Conservation (phyloP, 345 rosid species). For the Cardiospermum halicacabum region DNA sequence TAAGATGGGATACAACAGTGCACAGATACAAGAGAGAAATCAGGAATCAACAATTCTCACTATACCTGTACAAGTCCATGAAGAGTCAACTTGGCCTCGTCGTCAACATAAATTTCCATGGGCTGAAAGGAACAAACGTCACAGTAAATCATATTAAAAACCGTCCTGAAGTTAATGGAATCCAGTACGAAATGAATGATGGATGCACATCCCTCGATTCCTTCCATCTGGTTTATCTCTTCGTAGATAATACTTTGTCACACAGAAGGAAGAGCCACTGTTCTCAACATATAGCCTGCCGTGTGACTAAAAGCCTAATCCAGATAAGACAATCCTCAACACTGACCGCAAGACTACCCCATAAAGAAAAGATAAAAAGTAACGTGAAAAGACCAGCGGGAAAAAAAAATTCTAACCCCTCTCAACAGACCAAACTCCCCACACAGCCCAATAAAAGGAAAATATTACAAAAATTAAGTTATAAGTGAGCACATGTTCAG, state of each 20-base stretch:
- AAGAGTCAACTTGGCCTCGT: conserved; percentile 97
- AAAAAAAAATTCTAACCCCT: conserved; percentile 9
- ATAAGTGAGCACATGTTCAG: background rate
- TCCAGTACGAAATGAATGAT: conserved; percentile 57
- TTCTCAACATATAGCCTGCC: conserved; percentile 18
- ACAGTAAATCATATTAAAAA: conserved; percentile 71
- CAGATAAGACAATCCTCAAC: background rate
- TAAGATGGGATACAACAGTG: background rate
- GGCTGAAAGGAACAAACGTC: conserved; percentile 93
- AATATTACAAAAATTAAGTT: background rate
- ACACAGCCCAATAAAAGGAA: background rate
- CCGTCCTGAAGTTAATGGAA: conserved; percentile 58
- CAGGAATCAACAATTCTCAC: background rate
- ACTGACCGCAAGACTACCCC: background rate
- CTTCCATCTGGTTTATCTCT: conserved; percentile 43
- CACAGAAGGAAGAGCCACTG: conserved; percentile 25
- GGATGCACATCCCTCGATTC: conserved; percentile 52
- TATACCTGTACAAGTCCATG: conserved; percentile 98
- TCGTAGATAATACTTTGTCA: conserved; percentile 25
- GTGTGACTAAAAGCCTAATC: conserved; percentile 6
- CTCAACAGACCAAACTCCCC: background rate
- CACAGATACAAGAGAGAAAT: background rate
- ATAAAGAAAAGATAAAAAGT: too few relatives aligned
- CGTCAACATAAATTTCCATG: conserved; percentile 98
- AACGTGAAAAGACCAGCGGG: too few relatives aligned